Evolutionary conservation across 2,329 filamentous ascomycete species (phyloP).

Genomic region (Grosmannia serpens): DNA sequence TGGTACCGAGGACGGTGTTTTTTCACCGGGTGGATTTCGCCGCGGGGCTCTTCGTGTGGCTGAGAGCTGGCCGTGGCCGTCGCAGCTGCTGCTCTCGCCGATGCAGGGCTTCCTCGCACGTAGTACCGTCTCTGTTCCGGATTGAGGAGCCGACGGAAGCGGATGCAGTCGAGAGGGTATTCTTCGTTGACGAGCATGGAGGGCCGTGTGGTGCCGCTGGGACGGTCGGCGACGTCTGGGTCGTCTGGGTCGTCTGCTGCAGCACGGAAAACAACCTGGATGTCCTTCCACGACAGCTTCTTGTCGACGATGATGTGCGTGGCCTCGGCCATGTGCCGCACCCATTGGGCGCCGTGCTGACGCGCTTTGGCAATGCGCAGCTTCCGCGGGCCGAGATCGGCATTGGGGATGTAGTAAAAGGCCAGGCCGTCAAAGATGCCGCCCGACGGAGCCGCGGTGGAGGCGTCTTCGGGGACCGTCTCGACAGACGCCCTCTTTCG

Average conservation of each 20-base stretch:
- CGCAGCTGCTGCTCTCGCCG: neutral
- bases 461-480: neutral
- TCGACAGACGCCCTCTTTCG: neutral
- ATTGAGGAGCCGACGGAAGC: slow-evolving; percentile 45
- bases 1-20: neutral
- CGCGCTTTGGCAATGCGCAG: slow-evolving; percentile 63
- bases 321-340: slow-evolving; percentile 43
- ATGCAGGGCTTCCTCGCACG: slow-evolving; percentile 35
- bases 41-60: neutral
- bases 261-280: slow-evolving; percentile 43
- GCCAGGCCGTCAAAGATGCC: slow-evolving; percentile 49
- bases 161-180: slow-evolving; percentile 59
- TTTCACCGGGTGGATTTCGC: neutral
- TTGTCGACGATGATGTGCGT: slow-evolving; percentile 77
- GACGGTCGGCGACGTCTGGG: neutral
- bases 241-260: neutral
- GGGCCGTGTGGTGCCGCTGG: slow-evolving; percentile 5
- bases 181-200: slow-evolving; percentile 50
- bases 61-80: neutral
- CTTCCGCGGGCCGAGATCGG: slow-evolving; percentile 57
- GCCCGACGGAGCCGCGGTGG: slow-evolving; percentile 18
- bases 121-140: slow-evolving; percentile 46
- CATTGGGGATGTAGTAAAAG: slow-evolving; percentile 73
- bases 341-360: slow-evolving; percentile 66
- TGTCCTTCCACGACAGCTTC: slow-evolving; percentile 48